A percentile compares a stretch with the other conserved stretches of the same genome.
phyloP scores from a whole-genome alignment of 176 grass and related monocot genomes.

The Oryza glaberrima region DNA sequence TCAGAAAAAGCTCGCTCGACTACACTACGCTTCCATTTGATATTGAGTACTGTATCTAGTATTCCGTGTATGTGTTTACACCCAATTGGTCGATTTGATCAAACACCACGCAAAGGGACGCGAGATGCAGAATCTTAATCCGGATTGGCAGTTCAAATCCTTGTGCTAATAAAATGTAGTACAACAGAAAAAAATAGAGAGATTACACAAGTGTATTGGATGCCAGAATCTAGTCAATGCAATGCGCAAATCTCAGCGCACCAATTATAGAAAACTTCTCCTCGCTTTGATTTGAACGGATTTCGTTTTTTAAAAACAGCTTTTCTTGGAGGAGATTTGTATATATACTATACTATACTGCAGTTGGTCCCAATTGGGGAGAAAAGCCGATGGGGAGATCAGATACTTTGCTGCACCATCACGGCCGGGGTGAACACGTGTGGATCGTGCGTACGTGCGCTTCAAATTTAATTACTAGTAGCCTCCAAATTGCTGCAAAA shows the following conservation, averaged over 20 bases:
- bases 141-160: not conserved
- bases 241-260: not conserved
- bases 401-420: constrained; percentile 26
- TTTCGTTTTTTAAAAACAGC: not conserved
- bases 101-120: not conserved
- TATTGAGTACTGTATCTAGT: no score
- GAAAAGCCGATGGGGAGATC: not conserved
- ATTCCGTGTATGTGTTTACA: not conserved
- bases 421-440: constrained; percentile 24
- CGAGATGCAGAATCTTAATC: not conserved
- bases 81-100: not conserved
- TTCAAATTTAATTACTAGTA: not conserved
- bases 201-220: not conserved
- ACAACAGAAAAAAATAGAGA: not conserved
- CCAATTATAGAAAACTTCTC: not conserved
- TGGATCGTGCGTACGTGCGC: not conserved
- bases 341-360: not conserved
- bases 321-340: not conserved
- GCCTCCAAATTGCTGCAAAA: not conserved
- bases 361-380: not conserved
- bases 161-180: not conserved
- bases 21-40: not conserved
- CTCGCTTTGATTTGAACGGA: not conserved
- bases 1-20: not conserved
- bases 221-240: constrained; percentile 6